These are phyloP conservation scores for Rachicladosporium sp. DNA, from an alignment of 2,329 filamentous ascomycete genomes.

Conservation along the genomic window DNA sequence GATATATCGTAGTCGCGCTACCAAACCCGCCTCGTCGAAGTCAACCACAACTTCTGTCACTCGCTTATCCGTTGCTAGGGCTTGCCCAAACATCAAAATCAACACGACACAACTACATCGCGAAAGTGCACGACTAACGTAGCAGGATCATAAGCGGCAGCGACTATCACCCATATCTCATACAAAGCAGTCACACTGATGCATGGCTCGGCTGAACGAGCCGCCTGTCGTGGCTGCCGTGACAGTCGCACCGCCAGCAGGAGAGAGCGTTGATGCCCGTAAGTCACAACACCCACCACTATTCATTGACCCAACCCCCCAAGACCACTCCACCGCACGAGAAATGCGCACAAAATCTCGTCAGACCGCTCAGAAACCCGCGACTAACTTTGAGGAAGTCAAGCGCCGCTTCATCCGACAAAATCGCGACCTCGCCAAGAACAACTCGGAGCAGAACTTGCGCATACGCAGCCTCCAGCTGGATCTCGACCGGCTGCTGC, in stretches of 20 bases:
- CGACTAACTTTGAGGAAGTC: constrained; percentile 39
- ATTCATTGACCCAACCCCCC: neutral
- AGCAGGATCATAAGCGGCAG: constrained; percentile 1
- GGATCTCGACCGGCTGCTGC: constrained; percentile 60
- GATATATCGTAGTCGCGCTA: too few species aligned
- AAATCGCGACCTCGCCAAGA: constrained; percentile 68
- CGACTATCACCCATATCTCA: neutral
- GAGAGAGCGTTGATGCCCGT: constrained; percentile 61
- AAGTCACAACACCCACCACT: constrained; percentile 26
- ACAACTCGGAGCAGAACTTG: constrained; percentile 64
- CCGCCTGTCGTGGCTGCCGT: constrained; percentile 41
- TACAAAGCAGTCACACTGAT: constrained; percentile 7
- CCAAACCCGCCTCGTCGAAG: neutral
- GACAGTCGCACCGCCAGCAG: constrained; percentile 8
- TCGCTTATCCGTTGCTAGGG: too few species aligned
- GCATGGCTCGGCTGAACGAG: constrained; percentile 74
- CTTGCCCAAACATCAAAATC: too few species aligned
- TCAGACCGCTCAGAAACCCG: constrained; percentile 9
- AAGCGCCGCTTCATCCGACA: constrained; percentile 69
- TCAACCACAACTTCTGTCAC: too few species aligned
- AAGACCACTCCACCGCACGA: neutral
- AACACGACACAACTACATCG: too few species aligned
- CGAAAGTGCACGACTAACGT: too few species aligned
- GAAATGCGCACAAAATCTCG: constrained; percentile 23
- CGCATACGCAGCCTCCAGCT: constrained; percentile 66